Evolutionary conservation across 2,329 filamentous ascomycete genomes (phyloP).

Genomic region (Claviceps sorghi): DNA sequence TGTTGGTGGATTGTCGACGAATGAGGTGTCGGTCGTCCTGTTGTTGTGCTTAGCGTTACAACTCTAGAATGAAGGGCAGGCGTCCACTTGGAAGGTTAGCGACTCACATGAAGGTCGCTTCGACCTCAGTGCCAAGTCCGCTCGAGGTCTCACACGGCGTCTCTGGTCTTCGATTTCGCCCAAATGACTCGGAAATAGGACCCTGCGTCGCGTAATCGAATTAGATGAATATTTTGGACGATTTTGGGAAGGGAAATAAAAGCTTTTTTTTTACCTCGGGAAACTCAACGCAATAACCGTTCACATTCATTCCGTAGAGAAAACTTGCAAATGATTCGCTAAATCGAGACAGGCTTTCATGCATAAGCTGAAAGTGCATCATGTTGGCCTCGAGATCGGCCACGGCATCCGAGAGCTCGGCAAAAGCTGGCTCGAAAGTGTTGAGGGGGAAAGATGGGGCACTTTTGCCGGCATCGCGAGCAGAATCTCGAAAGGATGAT

Average conservation of each 20-base stretch:
- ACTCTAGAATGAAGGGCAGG: slow-evolving; percentile 6
- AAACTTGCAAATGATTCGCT: slow-evolving; percentile 94
- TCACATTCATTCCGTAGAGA: slow-evolving; percentile 95
- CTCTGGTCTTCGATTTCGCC: slow-evolving; percentile 45
- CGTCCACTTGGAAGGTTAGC: not conserved
- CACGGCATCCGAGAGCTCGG: slow-evolving; percentile 85
- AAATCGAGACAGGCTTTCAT: slow-evolving; percentile 84
- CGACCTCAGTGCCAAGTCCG: slow-evolving; percentile 33
- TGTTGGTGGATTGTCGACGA: slow-evolving; percentile 68
- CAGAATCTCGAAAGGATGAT: slow-evolving; percentile 70
- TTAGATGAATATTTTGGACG: not conserved
- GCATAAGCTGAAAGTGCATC: slow-evolving; percentile 93
- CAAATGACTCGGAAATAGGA: slow-evolving; percentile 72
- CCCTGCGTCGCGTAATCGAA: slow-evolving; percentile 34
- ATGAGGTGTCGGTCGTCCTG: slow-evolving; percentile 83
- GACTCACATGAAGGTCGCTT: slow-evolving; percentile 72
- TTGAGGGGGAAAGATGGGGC: slow-evolving; percentile 57
- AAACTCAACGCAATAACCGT: slow-evolving; percentile 96
- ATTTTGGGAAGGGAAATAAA: not conserved
- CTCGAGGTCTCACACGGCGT: slow-evolving; percentile 21
- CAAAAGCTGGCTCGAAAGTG: slow-evolving; percentile 75
- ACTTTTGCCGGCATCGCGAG: slow-evolving; percentile 36
- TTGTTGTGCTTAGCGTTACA: not conserved
- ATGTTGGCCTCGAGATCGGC: slow-evolving; percentile 94
- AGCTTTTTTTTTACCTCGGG: slow-evolving; percentile 50